Base-by-base conservation (phyloP, 495 filamentous ascomycete genomes). In the Neurospora sp. region DNA sequence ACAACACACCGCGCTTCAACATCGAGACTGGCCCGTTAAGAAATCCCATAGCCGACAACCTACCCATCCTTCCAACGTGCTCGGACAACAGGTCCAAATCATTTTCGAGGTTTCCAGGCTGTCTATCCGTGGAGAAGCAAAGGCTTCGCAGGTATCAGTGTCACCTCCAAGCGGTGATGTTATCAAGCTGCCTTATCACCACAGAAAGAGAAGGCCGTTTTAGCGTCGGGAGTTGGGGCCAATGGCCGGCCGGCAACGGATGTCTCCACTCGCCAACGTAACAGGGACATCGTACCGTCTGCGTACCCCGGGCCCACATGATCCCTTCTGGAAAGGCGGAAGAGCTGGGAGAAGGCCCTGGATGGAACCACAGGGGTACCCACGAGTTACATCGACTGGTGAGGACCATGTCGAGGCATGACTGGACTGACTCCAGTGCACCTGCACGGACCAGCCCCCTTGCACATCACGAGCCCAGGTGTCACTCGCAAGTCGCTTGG, bases 171-270 rank as follows among this genome's bases (percentile, higher is more conserved):
- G 69, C 24, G 73, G 74, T 78, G 75, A 70, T 77, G 77, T 74
- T 80, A 80, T 79, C 77, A 69, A 69, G 39, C 69, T 73, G 77
- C 75, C 77, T 78, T 81, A 80, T 80, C 79, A 77, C 76, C 45
- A 54, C 45, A 54, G 45, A 72, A 73, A n/a, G n/a, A n/a, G 74
- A 28, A 45, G 75, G 71, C 77, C 77, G 73, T 74, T 75, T 70
- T 75, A 76, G 78, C 70, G 74, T 74, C 21, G 48, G 48, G 48
- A 59, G 48, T 59, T 59, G 48, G 21, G 48, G 48, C 48, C 48
- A 59, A 59, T 59, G 48, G 48, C 48, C 3, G 48, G 48, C 48
- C 48, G 48, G 73, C 72, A 72, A 59, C 73, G 70, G 69, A 28
- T 17, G 21, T 11, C 43, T 38, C 39, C 37, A 31, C 28, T 39